Conservation (phyloP, 2,329 filamentous ascomycete genomes). For the Ophiostoma pallidulum region DNA sequence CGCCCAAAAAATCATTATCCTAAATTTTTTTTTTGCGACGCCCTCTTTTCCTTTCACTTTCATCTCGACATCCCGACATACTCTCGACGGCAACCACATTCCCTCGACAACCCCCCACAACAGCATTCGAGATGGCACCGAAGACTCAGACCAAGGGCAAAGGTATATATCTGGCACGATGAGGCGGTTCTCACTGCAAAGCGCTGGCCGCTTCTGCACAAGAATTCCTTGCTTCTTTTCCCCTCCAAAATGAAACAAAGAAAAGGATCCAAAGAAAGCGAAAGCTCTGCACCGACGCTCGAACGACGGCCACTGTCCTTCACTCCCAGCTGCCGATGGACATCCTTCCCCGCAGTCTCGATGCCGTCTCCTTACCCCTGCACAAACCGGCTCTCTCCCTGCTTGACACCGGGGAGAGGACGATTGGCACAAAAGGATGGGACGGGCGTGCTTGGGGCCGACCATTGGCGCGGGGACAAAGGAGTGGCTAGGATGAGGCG, state of each 20-base stretch:
- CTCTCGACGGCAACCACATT: slow-evolving; percentile 7
- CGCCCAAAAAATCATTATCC: neutral
- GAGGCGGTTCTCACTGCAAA: neutral
- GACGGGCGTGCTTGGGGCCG: neutral
- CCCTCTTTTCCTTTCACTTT: neutral
- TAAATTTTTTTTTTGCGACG: slow-evolving; percentile 3
- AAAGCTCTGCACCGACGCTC: slow-evolving; percentile 12
- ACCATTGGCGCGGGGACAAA: too few relatives aligned
- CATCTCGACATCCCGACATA: slow-evolving; percentile 1
- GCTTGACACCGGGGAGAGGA: neutral
- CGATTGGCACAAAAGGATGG: neutral
- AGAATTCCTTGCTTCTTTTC: neutral
- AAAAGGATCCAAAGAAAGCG: slow-evolving; percentile 2
- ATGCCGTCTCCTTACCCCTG: neutral
- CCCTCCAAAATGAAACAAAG: slow-evolving; percentile 7
- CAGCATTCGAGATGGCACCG: slow-evolving; percentile 29
- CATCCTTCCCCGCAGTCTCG: neutral
- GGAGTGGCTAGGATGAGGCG: neutral
- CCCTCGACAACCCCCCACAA: slow-evolving; percentile 13
- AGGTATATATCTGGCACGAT: slow-evolving; percentile 24
- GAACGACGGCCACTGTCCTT: neutral
- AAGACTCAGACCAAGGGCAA: slow-evolving; percentile 28
- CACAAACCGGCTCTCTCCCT: neutral
- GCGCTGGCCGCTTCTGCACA: neutral
- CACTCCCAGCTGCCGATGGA: neutral